Percentiles rank a stretch among this genome's conserved stretches.
These are phyloP conservation scores for Acer saccharum DNA, from an alignment of 345 rosid genomes.

Conservation along the genomic window DNA sequence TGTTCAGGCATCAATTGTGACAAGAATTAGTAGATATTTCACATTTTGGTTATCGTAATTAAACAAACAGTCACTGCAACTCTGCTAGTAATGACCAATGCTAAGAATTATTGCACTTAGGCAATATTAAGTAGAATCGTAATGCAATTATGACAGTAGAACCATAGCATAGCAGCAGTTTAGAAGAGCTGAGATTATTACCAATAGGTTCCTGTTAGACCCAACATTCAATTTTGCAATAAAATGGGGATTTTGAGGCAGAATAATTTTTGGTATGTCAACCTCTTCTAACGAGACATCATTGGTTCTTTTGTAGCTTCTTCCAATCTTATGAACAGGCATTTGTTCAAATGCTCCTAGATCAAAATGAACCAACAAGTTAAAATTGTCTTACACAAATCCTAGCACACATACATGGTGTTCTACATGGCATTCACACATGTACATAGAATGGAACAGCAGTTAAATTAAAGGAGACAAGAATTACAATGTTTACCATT, in stretches of 20 bases:
- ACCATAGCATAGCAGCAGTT: neutral
- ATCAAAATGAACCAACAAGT: neutral
- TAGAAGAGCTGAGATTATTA: neutral
- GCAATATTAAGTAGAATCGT: neutral
- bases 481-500: neutral
- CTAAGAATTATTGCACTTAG: neutral
- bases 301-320: neutral
- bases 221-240: neutral
- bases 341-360: neutral
- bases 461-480: neutral
- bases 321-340: neutral
- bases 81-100: neutral
- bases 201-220: neutral
- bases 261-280: neutral
- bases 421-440: neutral
- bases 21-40: neutral
- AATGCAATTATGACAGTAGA: neutral
- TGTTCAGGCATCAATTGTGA: neutral
- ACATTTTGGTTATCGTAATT: neutral
- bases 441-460: neutral
- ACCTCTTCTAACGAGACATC: neutral
- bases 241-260: slow-evolving; percentile 4
- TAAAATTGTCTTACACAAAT: neutral
- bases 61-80: neutral
- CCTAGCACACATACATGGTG: neutral